Conservation (phyloP, 345 rosid genomes). For the Pistacia integerrima region DNA sequence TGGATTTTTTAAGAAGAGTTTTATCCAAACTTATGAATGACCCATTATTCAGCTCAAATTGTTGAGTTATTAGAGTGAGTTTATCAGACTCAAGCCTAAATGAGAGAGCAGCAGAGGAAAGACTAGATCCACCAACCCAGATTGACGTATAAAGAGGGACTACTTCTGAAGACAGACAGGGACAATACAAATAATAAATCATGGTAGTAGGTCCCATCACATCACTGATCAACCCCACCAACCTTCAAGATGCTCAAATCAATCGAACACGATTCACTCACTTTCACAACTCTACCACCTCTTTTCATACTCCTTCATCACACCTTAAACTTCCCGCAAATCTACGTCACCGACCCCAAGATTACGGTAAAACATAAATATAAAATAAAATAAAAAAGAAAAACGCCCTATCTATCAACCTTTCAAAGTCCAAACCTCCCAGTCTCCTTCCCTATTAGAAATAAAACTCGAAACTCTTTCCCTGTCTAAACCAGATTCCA, state of each 20-base stretch:
- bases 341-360: conserved; percentile 15
- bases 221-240: not conserved
- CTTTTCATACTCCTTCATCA: not conserved
- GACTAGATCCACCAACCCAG: not conserved
- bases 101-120: too few relatives aligned
- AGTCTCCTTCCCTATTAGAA: conserved; percentile 4
- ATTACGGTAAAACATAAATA: not conserved
- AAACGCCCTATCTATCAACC: conserved; percentile 12
- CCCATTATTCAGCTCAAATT: too few relatives aligned
- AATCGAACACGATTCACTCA: not conserved
- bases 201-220: conserved; percentile 15
- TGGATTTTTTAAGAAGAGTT: too few relatives aligned
- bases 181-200: not conserved
- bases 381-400: not conserved
- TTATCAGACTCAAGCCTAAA: too few relatives aligned
- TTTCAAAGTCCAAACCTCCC: conserved; percentile 24
- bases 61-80: too few relatives aligned
- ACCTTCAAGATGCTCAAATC: conserved; percentile 8
- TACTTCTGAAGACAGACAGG: not conserved
- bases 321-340: not conserved
- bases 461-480: not conserved
- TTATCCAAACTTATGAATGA: too few relatives aligned
- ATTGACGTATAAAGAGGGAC: conserved; percentile 6
- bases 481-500: not conserved
- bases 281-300: not conserved